These are phyloP conservation scores for Lyophyllum shimeji DNA, from an alignment of 768 basidiomycete species.

Conservation along the genomic window DNA sequence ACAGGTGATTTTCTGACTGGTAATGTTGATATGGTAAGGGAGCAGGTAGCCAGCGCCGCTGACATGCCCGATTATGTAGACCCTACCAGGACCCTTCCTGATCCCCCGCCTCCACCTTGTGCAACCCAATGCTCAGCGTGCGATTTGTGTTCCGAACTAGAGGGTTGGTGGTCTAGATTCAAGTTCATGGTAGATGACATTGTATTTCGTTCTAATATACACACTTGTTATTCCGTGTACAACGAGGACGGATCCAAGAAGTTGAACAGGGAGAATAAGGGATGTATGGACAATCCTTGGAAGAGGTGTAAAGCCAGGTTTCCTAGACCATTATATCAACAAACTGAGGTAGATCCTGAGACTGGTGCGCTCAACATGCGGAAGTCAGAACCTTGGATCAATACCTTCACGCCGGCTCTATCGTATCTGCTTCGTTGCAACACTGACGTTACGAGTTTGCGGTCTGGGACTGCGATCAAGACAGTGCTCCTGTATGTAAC, in stretches of 20 bases:
- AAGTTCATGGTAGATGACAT: constrained; percentile 26
- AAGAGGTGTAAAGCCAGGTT: constrained; percentile 33
- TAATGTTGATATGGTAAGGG: background rate
- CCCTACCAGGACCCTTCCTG: constrained; percentile 24
- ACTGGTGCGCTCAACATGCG: constrained; percentile 29
- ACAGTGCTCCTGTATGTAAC: constrained; percentile 36
- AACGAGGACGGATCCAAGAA: constrained; percentile 14
- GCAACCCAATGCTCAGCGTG: constrained; percentile 17
- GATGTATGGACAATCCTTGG: constrained; percentile 14
- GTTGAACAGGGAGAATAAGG: constrained; percentile 6
- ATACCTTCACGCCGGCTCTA: constrained; percentile 29
- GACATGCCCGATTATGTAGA: background rate
- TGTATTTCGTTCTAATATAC: constrained; percentile 26
- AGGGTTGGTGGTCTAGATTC: constrained; percentile 17
- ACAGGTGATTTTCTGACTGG: constrained; percentile 7
- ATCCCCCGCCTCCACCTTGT: constrained; percentile 15
- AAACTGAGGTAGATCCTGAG: constrained; percentile 22
- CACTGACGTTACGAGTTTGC: constrained; percentile 35
- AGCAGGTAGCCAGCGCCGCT: background rate
- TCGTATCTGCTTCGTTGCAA: constrained; percentile 36
- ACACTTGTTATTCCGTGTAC: constrained; percentile 20
- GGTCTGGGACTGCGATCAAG: constrained; percentile 17
- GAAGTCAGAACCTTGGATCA: constrained; percentile 35
- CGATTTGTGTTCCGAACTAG: constrained; percentile 15
- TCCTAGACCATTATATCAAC: constrained; percentile 23